Conservation (phyloP, 768 basidiomycete genomes). For the Macrolepiota dolichaula region DNA sequence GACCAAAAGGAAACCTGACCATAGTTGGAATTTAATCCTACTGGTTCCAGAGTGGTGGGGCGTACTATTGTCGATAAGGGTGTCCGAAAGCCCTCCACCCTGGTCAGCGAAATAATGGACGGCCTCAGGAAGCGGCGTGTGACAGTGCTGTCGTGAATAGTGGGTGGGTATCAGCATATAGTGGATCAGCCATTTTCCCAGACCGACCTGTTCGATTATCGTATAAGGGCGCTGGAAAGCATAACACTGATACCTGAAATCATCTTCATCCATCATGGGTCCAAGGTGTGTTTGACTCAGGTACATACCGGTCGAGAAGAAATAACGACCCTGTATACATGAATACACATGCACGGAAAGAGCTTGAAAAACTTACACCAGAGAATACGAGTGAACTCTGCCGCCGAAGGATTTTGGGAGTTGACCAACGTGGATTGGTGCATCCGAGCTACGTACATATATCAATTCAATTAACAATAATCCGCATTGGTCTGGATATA, state of each 20-base stretch:
- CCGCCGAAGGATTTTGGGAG: not conserved
- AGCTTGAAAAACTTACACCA: not conserved
- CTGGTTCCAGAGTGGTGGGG: not conserved
- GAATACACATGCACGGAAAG: not conserved
- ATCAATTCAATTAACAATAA: not conserved
- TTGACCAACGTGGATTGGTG: not conserved
- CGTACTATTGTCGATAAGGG: not conserved
- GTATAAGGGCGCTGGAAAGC: conserved; percentile 14
- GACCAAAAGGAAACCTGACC: not conserved
- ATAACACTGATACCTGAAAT: conserved; percentile 11
- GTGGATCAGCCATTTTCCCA: not conserved
- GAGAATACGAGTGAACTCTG: not conserved
- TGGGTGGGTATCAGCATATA: not conserved
- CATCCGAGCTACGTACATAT: not conserved
- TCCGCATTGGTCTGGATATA: not conserved
- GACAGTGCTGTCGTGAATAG: not conserved
- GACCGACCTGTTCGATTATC: conserved; percentile 1
- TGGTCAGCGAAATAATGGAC: not conserved
- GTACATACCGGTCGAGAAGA: conserved; percentile 13
- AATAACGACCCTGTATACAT: conserved; percentile 16
- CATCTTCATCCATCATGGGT: too few species aligned
- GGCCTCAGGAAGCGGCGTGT: not conserved
- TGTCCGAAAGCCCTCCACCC: not conserved
- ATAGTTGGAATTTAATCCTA: not conserved
- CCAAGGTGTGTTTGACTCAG: too few species aligned